phyloP scores from a whole-genome alignment of 768 basidiomycete genomes.

The Tulasnella sp. region DNA sequence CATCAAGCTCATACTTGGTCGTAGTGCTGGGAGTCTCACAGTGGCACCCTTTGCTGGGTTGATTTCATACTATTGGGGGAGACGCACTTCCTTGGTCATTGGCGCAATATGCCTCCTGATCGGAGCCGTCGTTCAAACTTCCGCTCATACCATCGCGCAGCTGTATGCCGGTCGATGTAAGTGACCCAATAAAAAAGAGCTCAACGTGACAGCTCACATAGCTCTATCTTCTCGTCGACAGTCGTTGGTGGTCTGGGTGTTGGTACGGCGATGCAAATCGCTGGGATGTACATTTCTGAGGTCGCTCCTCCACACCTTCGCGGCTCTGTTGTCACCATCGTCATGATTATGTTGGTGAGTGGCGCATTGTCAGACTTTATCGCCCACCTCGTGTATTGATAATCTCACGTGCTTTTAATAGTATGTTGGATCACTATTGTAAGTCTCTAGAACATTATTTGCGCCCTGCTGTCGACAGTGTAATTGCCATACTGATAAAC shows the following conservation, averaged over 20 bases:
- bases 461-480: no score
- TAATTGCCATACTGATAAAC: neutral
- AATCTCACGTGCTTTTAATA: no score
- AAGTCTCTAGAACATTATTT: neutral
- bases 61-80: neutral
- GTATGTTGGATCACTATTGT: neutral
- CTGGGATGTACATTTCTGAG: neutral
- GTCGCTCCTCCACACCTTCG: no score
- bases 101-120: conserved; percentile 1
- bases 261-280: conserved; percentile 5
- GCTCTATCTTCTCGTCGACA: neutral
- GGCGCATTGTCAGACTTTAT: no score
- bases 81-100: neutral
- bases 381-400: no score
- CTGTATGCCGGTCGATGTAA: conserved; percentile 9
- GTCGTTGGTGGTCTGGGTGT: conserved; percentile 11
- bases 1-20: neutral
- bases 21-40: conserved; percentile 2
- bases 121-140: conserved; percentile 8
- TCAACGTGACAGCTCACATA: no score
- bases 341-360: no score
- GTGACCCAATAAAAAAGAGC: neutral
- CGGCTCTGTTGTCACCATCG: no score
- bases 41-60: conserved; percentile 3
- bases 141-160: neutral